Evolutionary conservation across 768 basidiomycete species (phyloP).

Genomic region (Coprinellus micaceus): DNA sequence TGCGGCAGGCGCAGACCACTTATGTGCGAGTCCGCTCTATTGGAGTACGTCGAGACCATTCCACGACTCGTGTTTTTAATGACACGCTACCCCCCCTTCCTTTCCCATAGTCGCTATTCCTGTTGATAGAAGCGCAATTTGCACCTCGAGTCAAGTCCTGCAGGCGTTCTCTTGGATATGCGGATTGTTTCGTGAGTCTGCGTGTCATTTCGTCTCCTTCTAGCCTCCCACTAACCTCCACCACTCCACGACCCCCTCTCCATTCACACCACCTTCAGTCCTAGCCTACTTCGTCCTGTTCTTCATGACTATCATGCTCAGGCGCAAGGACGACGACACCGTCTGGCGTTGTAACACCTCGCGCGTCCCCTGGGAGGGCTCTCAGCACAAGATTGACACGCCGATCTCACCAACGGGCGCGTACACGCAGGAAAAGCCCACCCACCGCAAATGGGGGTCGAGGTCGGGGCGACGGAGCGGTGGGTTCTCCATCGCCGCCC

Average conservation of each 20-base stretch:
- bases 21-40: not conserved
- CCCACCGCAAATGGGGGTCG: too few relatives aligned
- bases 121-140: slow-evolving; percentile 24
- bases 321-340: slow-evolving; percentile 38
- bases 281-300: slow-evolving; percentile 54
- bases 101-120: not conserved
- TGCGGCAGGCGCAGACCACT: not conserved
- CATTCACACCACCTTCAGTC: too few relatives aligned
- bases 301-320: slow-evolving; percentile 36
- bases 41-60: not conserved
- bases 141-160: slow-evolving; percentile 52
- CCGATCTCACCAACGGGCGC: slow-evolving; percentile 27
- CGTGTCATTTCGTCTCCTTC: too few relatives aligned
- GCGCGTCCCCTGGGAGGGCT: slow-evolving; percentile 34
- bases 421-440: slow-evolving; percentile 5
- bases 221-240: too few relatives aligned
- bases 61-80: not conserved
- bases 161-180: slow-evolving; percentile 60
- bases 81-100: not conserved
- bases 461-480: too few relatives aligned
- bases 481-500: slow-evolving; percentile 38
- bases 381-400: slow-evolving; percentile 24
- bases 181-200: slow-evolving; percentile 26
- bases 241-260: too few relatives aligned
- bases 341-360: slow-evolving; percentile 53